These are phyloP conservation scores for Gliomastix tumulicola DNA, from an alignment of 2,329 filamentous ascomycete species.

Conservation along the genomic window DNA sequence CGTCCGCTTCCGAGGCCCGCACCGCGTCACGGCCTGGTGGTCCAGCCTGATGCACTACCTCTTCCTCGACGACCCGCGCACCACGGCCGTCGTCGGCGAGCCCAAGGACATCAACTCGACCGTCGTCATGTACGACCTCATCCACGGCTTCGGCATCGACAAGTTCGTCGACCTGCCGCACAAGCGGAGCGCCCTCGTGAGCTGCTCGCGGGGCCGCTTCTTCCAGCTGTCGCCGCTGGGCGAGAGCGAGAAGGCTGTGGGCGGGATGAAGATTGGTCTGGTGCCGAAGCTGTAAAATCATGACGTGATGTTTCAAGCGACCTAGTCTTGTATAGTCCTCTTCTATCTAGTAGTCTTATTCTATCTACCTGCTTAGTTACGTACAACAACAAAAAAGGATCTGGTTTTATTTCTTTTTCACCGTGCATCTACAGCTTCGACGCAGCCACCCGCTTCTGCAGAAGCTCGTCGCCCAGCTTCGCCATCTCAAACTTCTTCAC, in stretches of 20 bases:
- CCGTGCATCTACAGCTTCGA: slow-evolving; percentile 32
- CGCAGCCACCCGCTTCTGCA: slow-evolving; percentile 38
- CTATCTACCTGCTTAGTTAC: neutral
- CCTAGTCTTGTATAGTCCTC: neutral
- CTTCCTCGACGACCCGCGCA: slow-evolving; percentile 54
- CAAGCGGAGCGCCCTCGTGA: slow-evolving; percentile 62
- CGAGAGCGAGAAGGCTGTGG: slow-evolving; percentile 48
- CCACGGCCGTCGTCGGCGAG: slow-evolving; percentile 55
- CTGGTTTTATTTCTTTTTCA: neutral
- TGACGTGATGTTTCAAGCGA: too few species aligned
- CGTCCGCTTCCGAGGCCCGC: slow-evolving; percentile 51
- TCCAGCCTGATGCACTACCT: slow-evolving; percentile 56
- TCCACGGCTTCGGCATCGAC: slow-evolving; percentile 65
- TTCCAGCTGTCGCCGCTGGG: slow-evolving; percentile 59
- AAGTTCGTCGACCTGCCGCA: slow-evolving; percentile 68
- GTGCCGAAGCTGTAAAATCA: slow-evolving; percentile 43
- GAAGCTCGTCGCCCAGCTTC: slow-evolving; percentile 44
- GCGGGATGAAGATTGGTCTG: slow-evolving; percentile 44
- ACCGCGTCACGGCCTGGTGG: slow-evolving; percentile 56
- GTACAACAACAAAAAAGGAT: neutral
- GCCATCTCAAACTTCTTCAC: slow-evolving; percentile 62
- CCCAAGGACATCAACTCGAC: slow-evolving; percentile 65
- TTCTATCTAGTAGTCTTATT: neutral
- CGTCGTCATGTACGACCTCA: slow-evolving; percentile 67
- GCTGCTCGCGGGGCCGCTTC: slow-evolving; percentile 59